Evolutionary conservation across 31 red algal genomes (phyloP).

Genomic region (Endocladia muricata): DNA sequence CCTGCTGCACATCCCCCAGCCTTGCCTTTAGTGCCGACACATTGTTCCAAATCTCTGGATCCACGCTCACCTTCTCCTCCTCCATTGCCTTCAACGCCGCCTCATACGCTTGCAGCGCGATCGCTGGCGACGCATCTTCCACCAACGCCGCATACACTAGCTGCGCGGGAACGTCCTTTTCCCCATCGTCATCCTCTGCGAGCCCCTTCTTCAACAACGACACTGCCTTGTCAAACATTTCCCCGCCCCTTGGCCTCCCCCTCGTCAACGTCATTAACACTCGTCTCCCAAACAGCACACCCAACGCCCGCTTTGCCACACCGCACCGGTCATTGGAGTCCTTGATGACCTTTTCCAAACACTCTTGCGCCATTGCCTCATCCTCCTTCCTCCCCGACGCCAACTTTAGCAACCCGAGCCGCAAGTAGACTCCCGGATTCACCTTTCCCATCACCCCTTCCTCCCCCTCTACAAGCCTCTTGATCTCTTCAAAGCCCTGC

Average conservation of each 20-base stretch:
- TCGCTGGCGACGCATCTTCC: conserved; percentile 33
- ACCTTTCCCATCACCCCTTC: neutral
- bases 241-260: conserved; percentile 33
- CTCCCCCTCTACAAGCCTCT: conserved; percentile 20
- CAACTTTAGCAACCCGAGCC: conserved; percentile 57
- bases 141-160: conserved; percentile 46
- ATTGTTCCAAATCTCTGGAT: conserved; percentile 64
- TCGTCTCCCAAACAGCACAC: conserved; percentile 46
- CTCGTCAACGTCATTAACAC: conserved; percentile 33
- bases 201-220: conserved; percentile 36
- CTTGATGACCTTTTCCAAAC: conserved; percentile 46
- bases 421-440: conserved; percentile 43
- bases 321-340: conserved; percentile 38
- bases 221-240: conserved; percentile 45
- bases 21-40: conserved; percentile 39
- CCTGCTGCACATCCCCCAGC: conserved; percentile 35
- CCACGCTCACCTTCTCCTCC: conserved; percentile 11
- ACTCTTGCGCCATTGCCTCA: conserved; percentile 47
- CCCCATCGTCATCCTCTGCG: conserved; percentile 14
- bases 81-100: conserved; percentile 32
- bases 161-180: conserved; percentile 46
- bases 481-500: conserved; percentile 32
- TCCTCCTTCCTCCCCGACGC: conserved; percentile 46
- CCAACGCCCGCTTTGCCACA: conserved; percentile 47
- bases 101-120: conserved; percentile 44